phyloP scores from a whole-genome alignment of 169 alveolate species.

The Miamiensis avidus region DNA sequence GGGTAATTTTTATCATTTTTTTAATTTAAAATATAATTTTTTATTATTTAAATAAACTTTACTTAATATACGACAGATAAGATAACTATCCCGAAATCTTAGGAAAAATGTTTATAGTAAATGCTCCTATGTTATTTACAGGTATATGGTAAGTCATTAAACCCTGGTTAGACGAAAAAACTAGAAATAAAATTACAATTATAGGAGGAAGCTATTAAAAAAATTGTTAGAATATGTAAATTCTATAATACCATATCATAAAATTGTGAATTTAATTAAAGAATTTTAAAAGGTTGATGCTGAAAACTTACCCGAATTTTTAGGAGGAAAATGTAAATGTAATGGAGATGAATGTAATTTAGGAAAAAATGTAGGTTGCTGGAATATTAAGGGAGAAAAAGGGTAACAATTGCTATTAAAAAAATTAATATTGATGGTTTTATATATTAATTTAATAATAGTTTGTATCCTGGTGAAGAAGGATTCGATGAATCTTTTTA shows the following conservation, averaged over 20 bases:
- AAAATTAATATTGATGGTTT: not conserved
- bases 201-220: slow-evolving; percentile 70
- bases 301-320: slow-evolving; percentile 72
- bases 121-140: slow-evolving; percentile 90
- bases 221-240: slow-evolving; percentile 63
- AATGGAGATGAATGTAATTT: slow-evolving; percentile 43
- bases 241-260: not conserved
- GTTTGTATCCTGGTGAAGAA: slow-evolving; percentile 6
- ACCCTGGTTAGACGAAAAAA: slow-evolving; percentile 88
- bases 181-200: slow-evolving; percentile 88
- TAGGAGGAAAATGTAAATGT: slow-evolving; percentile 80
- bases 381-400: slow-evolving; percentile 41
- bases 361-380: slow-evolving; percentile 33
- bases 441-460: not conserved
- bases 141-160: slow-evolving; percentile 89
- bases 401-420: slow-evolving; percentile 3
- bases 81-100: slow-evolving; percentile 93
- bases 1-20: slow-evolving; percentile 47
- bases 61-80: slow-evolving; percentile 6
- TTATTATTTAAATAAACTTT: too few species aligned
- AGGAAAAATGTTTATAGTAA: slow-evolving; percentile 88
- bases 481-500: not conserved
- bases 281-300: slow-evolving; percentile 39
- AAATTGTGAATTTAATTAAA: not conserved
- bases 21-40: too few species aligned